Conservation (phyloP, 2,329 filamentous ascomycete species). For the Pestalotiopsis sp. region DNA sequence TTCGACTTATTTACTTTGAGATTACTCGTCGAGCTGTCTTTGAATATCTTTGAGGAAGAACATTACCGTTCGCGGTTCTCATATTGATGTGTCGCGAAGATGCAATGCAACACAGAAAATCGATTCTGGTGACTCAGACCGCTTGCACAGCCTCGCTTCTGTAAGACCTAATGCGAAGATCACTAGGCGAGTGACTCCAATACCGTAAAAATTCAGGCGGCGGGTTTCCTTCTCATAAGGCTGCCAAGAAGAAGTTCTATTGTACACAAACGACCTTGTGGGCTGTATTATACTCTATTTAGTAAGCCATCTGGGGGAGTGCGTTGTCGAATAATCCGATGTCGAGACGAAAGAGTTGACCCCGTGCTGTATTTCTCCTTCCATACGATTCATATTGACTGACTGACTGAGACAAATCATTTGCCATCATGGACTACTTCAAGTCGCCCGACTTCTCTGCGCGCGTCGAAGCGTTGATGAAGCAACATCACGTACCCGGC, state of each 20-base stretch:
- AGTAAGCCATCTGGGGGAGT: not conserved
- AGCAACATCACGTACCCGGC: slow-evolving; percentile 24
- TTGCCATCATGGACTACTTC: not conserved
- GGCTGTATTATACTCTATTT: not conserved
- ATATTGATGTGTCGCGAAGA: not conserved
- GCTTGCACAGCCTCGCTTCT: not conserved
- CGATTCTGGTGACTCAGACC: not conserved
- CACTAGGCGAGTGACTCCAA: not conserved
- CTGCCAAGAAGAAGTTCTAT: not conserved
- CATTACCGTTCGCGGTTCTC: not conserved
- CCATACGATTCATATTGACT: not conserved
- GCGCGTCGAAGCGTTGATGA: not conserved
- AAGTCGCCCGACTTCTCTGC: not conserved
- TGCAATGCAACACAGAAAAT: not conserved
- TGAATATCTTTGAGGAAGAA: no score
- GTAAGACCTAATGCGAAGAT: not conserved
- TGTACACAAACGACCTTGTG: not conserved
- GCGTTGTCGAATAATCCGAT: not conserved
- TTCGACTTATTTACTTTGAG: no score
- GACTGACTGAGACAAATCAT: not conserved
- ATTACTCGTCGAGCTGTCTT: no score
- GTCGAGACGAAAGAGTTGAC: not conserved
- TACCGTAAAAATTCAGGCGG: not conserved
- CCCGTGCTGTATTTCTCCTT: rapidly evolving
- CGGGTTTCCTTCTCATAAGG: not conserved